phyloP scores from a whole-genome alignment of 129 eudicot genomes.

The Glebionis coronaria region DNA sequence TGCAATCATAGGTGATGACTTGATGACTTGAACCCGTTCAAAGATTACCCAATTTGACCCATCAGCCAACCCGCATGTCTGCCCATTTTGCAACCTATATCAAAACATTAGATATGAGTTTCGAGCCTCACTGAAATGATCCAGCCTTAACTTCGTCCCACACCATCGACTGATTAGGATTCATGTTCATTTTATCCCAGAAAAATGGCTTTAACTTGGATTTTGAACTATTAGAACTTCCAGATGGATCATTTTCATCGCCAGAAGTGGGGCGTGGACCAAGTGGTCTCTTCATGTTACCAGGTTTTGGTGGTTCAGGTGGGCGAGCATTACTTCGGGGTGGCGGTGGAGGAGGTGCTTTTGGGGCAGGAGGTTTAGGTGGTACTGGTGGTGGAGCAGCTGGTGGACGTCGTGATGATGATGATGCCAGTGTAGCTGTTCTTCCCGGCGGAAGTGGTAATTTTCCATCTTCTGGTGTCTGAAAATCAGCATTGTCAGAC shows the following conservation, averaged over 20 bases:
- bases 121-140: constrained; percentile 72
- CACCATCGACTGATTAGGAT: constrained; percentile 76
- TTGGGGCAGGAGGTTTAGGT: constrained; percentile 49
- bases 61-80: too few relatives aligned
- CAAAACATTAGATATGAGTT: constrained; percentile 3
- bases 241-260: constrained; percentile 21
- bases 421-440: constrained; percentile 24
- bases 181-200: constrained; percentile 86
- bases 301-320: constrained; percentile 59
- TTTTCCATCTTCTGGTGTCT: constrained; percentile 30
- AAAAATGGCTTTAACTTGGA: constrained; percentile 75
- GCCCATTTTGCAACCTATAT: too few relatives aligned
- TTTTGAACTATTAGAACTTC: constrained; percentile 41
- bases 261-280: constrained; percentile 25
- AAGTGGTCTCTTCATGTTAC: constrained; percentile 34
- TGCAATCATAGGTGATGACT: too few relatives aligned
- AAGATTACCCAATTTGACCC: too few relatives aligned
- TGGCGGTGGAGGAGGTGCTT: constrained; percentile 67
- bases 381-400: constrained; percentile 48
- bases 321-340: constrained; percentile 46
- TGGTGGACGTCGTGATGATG: constrained; percentile 41
- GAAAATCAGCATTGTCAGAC: constrained; percentile 19
- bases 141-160: constrained; percentile 81
- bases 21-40: too few relatives aligned
- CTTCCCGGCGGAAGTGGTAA: constrained; percentile 79